Evolutionary conservation across 768 basidiomycete species (phyloP).

Genomic region (Boletus subcaerulescens): DNA sequence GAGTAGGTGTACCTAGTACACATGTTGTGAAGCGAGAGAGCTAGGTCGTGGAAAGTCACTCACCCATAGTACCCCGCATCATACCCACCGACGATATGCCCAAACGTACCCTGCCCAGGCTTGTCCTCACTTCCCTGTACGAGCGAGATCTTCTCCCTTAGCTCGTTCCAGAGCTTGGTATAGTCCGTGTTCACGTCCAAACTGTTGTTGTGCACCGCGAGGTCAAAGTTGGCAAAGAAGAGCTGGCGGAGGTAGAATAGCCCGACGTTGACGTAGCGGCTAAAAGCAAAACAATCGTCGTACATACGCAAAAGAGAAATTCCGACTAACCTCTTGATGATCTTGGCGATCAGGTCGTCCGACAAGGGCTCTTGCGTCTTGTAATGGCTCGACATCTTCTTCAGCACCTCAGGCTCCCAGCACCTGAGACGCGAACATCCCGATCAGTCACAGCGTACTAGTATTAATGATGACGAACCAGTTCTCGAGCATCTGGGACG

Average conservation of each 20-base stretch:
- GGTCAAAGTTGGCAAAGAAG: conserved; percentile 56
- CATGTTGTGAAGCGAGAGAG: too few species aligned
- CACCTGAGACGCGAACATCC: conserved; percentile 42
- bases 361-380: conserved; percentile 70
- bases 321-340: conserved; percentile 64
- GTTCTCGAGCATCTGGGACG: conserved; percentile 90
- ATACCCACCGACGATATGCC: conserved; percentile 75
- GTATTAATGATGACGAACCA: conserved; percentile 46
- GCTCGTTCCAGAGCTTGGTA: conserved; percentile 74
- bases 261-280: conserved; percentile 79
- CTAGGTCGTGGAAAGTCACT: conserved; percentile 8
- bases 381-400: conserved; percentile 77
- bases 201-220: conserved; percentile 31
- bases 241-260: conserved; percentile 68
- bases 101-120: conserved; percentile 42
- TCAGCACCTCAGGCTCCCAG: conserved; percentile 77
- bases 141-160: conserved; percentile 67
- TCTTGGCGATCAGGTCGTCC: conserved; percentile 65
- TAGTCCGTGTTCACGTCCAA: conserved; percentile 59
- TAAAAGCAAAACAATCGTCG: conserved; percentile 15
- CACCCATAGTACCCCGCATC: conserved; percentile 65
- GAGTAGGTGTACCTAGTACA: conserved; percentile 63
- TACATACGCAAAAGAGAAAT: too few species aligned
- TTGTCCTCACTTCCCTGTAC: conserved; percentile 49
- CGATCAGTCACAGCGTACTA: not conserved